A percentile compares a stretch with the other conserved stretches of the same genome.
Evolutionary conservation across 106 monocot genomes (phyloP).

Genomic region (Triglochin maritima): DNA sequence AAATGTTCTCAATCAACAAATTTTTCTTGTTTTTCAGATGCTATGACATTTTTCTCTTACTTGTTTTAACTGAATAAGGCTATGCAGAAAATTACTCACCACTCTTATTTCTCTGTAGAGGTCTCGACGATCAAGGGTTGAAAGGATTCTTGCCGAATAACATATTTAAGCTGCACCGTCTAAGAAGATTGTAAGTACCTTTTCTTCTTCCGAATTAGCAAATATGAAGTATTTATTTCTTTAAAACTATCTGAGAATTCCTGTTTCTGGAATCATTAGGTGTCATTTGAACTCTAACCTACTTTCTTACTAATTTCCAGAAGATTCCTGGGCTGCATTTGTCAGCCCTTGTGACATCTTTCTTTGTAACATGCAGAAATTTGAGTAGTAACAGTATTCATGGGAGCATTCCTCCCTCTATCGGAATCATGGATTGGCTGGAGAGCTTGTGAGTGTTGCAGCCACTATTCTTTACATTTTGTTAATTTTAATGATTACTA

Average conservation of each 20-base stretch:
- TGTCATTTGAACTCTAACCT: background rate
- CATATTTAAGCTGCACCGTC: conserved; percentile 48
- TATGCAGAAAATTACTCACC: conserved; percentile 2
- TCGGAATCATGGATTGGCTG: conserved; percentile 58
- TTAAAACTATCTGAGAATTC: background rate
- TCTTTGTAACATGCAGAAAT: conserved; percentile 33
- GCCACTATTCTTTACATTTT: background rate
- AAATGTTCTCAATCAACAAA: background rate
- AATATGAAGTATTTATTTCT: background rate
- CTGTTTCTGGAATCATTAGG: background rate
- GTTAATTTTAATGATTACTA: background rate
- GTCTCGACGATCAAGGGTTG: conserved; percentile 88
- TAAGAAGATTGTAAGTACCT: conserved; percentile 44
- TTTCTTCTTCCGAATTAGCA: too few species aligned
- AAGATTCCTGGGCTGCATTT: too few species aligned
- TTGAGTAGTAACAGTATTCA: conserved; percentile 82
- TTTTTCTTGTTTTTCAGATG: background rate
- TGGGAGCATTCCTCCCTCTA: conserved; percentile 58
- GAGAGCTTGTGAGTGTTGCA: conserved; percentile 57
- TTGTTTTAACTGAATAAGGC: background rate
- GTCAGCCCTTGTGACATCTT: background rate
- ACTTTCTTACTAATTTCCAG: background rate
- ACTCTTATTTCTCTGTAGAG: conserved; percentile 37
- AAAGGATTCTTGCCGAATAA: conserved; percentile 64
- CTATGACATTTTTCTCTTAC: background rate